Percentiles rank a stretch among this genome's conserved stretches.
Conservation (phyloP, 2,329 filamentous ascomycete genomes). For the Phaeoacremonium minimum region DNA sequence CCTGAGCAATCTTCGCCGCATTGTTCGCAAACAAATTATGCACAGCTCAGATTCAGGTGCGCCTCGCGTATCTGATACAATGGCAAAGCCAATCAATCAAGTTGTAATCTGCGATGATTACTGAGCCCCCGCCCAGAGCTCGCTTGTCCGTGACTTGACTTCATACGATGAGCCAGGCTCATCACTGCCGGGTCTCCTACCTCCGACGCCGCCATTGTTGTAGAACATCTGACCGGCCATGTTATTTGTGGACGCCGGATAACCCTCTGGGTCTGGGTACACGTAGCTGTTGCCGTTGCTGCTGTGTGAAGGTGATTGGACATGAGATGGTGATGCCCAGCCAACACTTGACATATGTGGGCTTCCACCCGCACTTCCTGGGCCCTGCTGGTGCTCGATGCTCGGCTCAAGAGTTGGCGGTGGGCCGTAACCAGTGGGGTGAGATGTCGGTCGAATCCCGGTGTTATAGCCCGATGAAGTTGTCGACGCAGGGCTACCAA, state of each 20-base stretch:
- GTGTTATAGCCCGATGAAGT: slow-evolving; percentile 56
- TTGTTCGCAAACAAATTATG: too few relatives aligned
- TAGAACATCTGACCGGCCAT: slow-evolving; percentile 71
- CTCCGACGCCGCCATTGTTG: slow-evolving; percentile 57
- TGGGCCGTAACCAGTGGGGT: slow-evolving; percentile 78
- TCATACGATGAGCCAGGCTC: slow-evolving; percentile 61
- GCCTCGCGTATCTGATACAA: too few relatives aligned
- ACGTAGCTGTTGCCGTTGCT: slow-evolving; percentile 60
- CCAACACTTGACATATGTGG: slow-evolving; percentile 79
- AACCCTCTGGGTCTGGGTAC: slow-evolving; percentile 79
- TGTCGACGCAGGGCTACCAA: slow-evolving; percentile 67
- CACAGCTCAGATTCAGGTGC: too few relatives aligned
- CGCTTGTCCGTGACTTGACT: slow-evolving; percentile 51
- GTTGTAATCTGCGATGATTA: too few relatives aligned
- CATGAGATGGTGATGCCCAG: slow-evolving; percentile 83
- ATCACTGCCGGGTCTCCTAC: slow-evolving; percentile 65
- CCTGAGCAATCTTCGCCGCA: too few relatives aligned
- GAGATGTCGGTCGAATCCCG: slow-evolving; percentile 70
- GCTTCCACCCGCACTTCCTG: slow-evolving; percentile 71
- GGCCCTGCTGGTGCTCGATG: slow-evolving; percentile 68
- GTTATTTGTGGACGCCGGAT: slow-evolving; percentile 44
- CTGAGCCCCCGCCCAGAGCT: slow-evolving; percentile 49
- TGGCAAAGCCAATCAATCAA: too few relatives aligned
- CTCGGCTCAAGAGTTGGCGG: slow-evolving; percentile 82
- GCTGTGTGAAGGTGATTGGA: slow-evolving; percentile 65